A percentile compares a stretch with the other conserved stretches of the same genome.
Evolutionary conservation across 495 filamentous ascomycete species (phyloP).

Genomic region (Aspergillus mulundensis): DNA sequence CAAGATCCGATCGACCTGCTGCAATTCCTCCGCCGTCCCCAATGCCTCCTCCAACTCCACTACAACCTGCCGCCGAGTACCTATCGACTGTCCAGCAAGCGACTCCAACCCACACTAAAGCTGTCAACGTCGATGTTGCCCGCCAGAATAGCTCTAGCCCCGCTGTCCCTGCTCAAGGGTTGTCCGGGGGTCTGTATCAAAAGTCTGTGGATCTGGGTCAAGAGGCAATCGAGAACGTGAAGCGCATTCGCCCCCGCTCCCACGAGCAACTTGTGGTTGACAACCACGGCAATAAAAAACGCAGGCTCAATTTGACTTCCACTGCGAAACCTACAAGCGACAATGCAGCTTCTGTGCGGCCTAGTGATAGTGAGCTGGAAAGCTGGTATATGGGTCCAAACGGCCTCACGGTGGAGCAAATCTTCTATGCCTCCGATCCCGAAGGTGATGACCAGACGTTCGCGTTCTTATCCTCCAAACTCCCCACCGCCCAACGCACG

Average conservation of each 20-base stretch:
- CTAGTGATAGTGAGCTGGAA: not conserved
- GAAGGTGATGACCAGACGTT: constrained; percentile 16
- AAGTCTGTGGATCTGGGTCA: not conserved
- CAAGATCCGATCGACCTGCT: not conserved
- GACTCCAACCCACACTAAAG: not conserved
- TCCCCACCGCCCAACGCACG: constrained; percentile 20
- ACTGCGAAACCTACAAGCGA: not conserved
- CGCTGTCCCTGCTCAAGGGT: not conserved
- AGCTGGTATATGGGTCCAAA: constrained; percentile 32
- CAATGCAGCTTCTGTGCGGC: not conserved
- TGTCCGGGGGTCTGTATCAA: not conserved
- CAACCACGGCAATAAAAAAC: constrained; percentile 38
- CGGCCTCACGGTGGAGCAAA: constrained; percentile 10
- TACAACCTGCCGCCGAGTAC: not conserved
- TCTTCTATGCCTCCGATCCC: constrained; percentile 23
- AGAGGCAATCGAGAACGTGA: not conserved
- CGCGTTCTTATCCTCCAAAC: constrained; percentile 14
- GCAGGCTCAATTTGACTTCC: constrained; percentile 23
- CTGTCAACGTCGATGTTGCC: not conserved
- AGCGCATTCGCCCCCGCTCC: constrained; percentile 5
- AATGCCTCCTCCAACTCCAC: not conserved
- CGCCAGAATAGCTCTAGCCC: not conserved
- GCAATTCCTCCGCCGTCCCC: not conserved
- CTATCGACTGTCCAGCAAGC: not conserved
- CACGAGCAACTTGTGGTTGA: constrained; percentile 33